Evolutionary conservation across 164 flowering plant genomes (phyloP), one percentile per base, ranked within the genome.

Genomic region (Aristolochia contorta): DNA sequence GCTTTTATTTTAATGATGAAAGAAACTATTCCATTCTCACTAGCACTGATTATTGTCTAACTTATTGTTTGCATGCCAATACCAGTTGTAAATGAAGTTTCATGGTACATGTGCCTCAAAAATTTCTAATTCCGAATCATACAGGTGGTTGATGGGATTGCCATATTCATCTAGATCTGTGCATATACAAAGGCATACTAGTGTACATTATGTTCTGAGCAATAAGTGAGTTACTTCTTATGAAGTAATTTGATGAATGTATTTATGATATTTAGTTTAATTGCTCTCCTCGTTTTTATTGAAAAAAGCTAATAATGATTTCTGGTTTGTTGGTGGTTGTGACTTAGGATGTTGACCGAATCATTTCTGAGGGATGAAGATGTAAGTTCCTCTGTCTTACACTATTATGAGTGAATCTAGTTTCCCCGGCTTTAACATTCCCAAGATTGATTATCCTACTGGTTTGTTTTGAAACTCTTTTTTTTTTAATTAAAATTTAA

Each of bases 301-400:
- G 1, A 7, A 18, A 6, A 14, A 14, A 4, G 27, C 24, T n/a
- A 21, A 47, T 23, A 58, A n/a, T 50, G 46, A 58, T n/a, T n/a
- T n/a, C 49, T 2, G 30, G 49, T 60, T 56, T 19, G 61, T 61
- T 66, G 37, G 4, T 62, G 47, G 27, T 47, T 64, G 59, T 41
- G 43, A 18, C 12, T 4, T 74, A 83, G 86, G 75, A 63, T 6
- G 41, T 57, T 83, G 72, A 81, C 77, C 7, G 89, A 82, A 67
- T 73, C 83, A 23, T 58, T 80, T 54, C 71, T 84, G n/a, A 73
- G 89, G 75, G 82, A 80, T 54, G 94, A 87, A 71, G 93, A 86
- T 72, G 93, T 81, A 71, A 79, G 86, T 82, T 21, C n/a, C 67
- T 61, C 45, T n/a, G 32, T 43, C 19, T 23, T 23, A 10, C 43